These are phyloP conservation scores for Pterocarpus santalinus DNA, from an alignment of 306 rosid species.

Conservation along the genomic window DNA sequence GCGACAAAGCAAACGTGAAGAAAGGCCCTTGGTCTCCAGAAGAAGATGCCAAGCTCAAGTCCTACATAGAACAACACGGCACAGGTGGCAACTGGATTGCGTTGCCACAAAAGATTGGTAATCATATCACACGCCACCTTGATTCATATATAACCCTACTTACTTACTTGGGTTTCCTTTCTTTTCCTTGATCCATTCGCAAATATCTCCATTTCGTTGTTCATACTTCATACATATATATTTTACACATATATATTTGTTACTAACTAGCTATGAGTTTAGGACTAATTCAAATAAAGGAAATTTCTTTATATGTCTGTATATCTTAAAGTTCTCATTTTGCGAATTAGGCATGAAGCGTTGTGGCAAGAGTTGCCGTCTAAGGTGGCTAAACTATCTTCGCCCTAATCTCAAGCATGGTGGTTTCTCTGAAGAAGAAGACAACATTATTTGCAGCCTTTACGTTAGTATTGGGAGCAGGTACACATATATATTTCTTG, in stretches of 20 bases:
- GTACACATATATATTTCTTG: constrained; percentile 41
- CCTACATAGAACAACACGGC: constrained; percentile 57
- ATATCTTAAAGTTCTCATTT: neutral
- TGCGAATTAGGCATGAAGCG: constrained; percentile 77
- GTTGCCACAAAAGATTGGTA: constrained; percentile 77
- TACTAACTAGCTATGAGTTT: constrained; percentile 7
- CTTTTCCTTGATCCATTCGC: constrained; percentile 25
- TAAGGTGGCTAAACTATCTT: constrained; percentile 93
- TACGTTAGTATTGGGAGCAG: constrained; percentile 95
- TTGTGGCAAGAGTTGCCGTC: constrained; percentile 96
- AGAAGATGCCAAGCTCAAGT: constrained; percentile 62
- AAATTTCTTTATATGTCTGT: neutral
- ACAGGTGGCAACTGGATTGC: constrained; percentile 67
- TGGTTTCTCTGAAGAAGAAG: constrained; percentile 94
- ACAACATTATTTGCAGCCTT: constrained; percentile 85
- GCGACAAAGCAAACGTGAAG: constrained; percentile 69
- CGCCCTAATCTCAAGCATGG: constrained; percentile 97
- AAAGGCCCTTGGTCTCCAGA: constrained; percentile 67
- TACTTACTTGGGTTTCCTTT: neutral
- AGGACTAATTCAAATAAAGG: neutral
- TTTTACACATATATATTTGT: neutral
- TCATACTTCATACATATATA: neutral
- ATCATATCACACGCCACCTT: no score
- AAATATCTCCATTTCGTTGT: neutral
- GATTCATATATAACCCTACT: constrained; percentile 9